These are phyloP conservation scores for Cladorrhinum sp. DNA, from an alignment of 2,329 filamentous ascomycete species.

Conservation along the genomic window DNA sequence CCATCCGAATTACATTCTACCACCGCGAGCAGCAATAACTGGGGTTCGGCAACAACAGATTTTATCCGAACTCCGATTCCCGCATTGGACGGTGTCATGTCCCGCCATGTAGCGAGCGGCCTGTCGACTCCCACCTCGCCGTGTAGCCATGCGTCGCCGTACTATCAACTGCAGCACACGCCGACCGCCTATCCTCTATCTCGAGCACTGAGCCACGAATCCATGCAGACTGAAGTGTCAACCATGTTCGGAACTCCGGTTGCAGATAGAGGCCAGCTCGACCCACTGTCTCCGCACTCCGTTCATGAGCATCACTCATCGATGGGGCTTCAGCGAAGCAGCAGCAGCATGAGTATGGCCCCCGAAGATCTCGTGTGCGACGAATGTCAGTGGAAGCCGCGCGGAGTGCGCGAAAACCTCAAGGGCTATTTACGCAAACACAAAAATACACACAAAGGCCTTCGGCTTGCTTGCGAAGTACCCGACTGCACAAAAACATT, in stretches of 20 bases:
- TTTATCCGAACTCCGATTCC: constrained; percentile 17
- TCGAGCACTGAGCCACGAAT: constrained; percentile 24
- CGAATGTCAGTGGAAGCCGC: constrained; percentile 32
- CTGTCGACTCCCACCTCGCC: constrained; percentile 21
- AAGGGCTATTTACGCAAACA: constrained; percentile 33
- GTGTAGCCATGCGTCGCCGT: constrained; percentile 13
- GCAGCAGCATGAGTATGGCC: constrained; percentile 16
- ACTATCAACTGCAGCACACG: constrained; percentile 13
- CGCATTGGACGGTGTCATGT: constrained; percentile 9
- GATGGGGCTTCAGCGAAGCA: not conserved
- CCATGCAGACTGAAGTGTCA: constrained; percentile 18
- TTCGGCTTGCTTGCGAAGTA: constrained; percentile 29
- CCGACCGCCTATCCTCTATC: constrained; percentile 15
- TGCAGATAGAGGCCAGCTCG: constrained; percentile 12
- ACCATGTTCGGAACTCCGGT: constrained; percentile 17
- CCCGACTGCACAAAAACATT: constrained; percentile 30
- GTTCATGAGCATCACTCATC: constrained; percentile 16
- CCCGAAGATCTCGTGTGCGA: constrained; percentile 30
- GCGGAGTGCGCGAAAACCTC: constrained; percentile 30
- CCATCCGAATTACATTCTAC: constrained; percentile 11
- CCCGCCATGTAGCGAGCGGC: constrained; percentile 3
- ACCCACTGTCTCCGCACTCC: constrained; percentile 15
- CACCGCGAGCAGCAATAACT: constrained; percentile 1
- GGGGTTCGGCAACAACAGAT: constrained; percentile 11
- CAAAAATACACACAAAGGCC: constrained; percentile 32